Conservation (phyloP, 2,329 filamentous ascomycete genomes). For the Byssothecium circinans region DNA sequence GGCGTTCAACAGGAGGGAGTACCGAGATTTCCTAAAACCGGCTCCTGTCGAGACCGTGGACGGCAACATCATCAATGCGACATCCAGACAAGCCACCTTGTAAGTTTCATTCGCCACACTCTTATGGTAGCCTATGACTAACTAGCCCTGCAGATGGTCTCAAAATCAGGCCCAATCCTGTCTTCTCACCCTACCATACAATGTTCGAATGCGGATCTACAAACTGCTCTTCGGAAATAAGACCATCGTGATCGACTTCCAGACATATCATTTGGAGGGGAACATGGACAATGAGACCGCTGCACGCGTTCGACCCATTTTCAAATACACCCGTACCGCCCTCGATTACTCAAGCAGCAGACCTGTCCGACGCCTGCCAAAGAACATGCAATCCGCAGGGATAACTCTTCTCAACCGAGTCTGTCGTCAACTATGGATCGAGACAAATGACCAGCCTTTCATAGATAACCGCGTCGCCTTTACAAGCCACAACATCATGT, state of each 20-base stretch:
- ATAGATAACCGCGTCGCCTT: slow-evolving; percentile 30
- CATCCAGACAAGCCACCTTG: slow-evolving; percentile 6
- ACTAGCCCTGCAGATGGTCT: slow-evolving; percentile 22
- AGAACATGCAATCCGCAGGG: background rate
- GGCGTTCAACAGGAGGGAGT: slow-evolving; percentile 1
- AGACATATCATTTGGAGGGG: slow-evolving; percentile 18
- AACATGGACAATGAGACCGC: background rate
- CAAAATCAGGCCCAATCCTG: slow-evolving; percentile 27
- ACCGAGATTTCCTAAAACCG: background rate
- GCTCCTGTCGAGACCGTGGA: background rate
- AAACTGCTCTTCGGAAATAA: slow-evolving; percentile 24
- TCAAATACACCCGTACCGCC: slow-evolving; percentile 27
- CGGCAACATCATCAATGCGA: slow-evolving; percentile 11
- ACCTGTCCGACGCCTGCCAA: slow-evolving; percentile 7
- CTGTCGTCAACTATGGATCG: slow-evolving; percentile 33
- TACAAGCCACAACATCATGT: slow-evolving; percentile 22
- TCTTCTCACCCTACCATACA: slow-evolving; percentile 26
- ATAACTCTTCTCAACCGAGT: slow-evolving; percentile 28
- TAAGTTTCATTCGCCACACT: slow-evolving; percentile 9
- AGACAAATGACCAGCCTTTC: slow-evolving; percentile 26
- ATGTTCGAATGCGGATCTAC: slow-evolving; percentile 27
- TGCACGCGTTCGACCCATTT: slow-evolving; percentile 12
- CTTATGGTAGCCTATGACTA: slow-evolving; percentile 7
- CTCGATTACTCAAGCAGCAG: slow-evolving; percentile 15
- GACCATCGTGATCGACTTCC: slow-evolving; percentile 27